Percentiles rank a stretch among this genome's conserved stretches.
phyloP scores from a whole-genome alignment of 805 yeast species.

The Starmerella vaccinii region DNA sequence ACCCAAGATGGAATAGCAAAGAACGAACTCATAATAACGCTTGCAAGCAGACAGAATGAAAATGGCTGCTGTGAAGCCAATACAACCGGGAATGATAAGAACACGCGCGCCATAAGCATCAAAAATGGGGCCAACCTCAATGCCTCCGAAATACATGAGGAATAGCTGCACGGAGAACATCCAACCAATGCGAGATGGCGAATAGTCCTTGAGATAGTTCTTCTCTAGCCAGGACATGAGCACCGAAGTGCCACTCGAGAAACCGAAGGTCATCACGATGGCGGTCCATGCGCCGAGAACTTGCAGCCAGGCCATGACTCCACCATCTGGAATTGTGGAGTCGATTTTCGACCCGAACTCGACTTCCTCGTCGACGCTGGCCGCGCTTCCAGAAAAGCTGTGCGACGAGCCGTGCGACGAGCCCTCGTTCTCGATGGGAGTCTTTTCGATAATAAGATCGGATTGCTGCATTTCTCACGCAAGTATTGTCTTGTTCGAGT shows the following conservation, averaged over 20 bases:
- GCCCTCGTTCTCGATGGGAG: background rate
- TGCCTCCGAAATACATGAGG: constrained; percentile 37
- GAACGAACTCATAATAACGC: constrained; percentile 47
- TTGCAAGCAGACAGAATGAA: constrained; percentile 44
- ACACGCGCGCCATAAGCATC: constrained; percentile 47
- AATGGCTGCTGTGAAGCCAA: constrained; percentile 40
- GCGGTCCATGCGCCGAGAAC: constrained; percentile 51
- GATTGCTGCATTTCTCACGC: constrained; percentile 20
- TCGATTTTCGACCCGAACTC: constrained; percentile 21
- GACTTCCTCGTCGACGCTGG: background rate
- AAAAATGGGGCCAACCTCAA: constrained; percentile 43
- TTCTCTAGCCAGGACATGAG: constrained; percentile 53
- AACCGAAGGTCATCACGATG: constrained; percentile 48
- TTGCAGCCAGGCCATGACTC: constrained; percentile 45
- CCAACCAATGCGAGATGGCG: constrained; percentile 53
- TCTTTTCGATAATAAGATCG: background rate
- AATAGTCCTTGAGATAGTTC: constrained; percentile 36
- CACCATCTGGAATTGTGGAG: constrained; percentile 40
- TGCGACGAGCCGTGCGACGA: background rate
- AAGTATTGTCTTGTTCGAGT: constrained; percentile 24
- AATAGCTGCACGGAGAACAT: constrained; percentile 41
- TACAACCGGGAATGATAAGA: constrained; percentile 39
- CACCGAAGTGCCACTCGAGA: constrained; percentile 57
- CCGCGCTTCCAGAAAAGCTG: background rate
- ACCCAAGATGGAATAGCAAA: constrained; percentile 44